Conservation (phyloP, 768 basidiomycete genomes). For the Russula griseocarnosa region DNA sequence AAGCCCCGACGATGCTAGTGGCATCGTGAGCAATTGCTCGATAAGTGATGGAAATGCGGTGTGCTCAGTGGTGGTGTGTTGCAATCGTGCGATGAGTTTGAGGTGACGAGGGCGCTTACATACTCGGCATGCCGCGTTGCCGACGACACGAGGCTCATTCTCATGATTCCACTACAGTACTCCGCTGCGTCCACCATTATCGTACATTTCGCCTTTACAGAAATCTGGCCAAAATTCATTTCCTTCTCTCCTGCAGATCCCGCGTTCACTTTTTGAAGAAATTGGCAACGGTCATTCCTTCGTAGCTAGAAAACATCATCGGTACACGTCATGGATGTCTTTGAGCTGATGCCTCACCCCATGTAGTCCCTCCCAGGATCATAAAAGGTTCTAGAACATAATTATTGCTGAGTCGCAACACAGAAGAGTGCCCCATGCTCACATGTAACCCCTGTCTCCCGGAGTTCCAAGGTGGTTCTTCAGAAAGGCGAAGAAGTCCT, state of each 20-base stretch:
- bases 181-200: too few species aligned
- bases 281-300: constrained; percentile 45
- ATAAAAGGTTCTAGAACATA: constrained; percentile 39
- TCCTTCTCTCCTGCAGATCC: not conserved
- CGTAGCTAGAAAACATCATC: constrained; percentile 34
- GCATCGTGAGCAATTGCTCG: constrained; percentile 31
- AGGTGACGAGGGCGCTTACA: not conserved
- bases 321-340: not conserved
- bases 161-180: too few species aligned
- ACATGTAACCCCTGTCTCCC: constrained; percentile 61
- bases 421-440: constrained; percentile 18
- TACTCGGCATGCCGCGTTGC: not conserved
- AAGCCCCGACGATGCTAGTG: constrained; percentile 34
- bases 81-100: not conserved
- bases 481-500: constrained; percentile 52
- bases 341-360: constrained; percentile 39
- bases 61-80: not conserved
- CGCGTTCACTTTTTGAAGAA: constrained; percentile 36
- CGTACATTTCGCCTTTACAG: not conserved
- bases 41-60: not conserved
- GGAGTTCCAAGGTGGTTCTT: constrained; percentile 48
- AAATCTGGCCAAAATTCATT: not conserved
- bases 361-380: constrained; percentile 51
- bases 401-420: not conserved
- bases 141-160: not conserved